A percentile compares a stretch with the other conserved stretches of the same genome.
Evolutionary conservation across 2,329 filamentous ascomycete genomes (phyloP).

Genomic region (Cytospora chrysosperma): DNA sequence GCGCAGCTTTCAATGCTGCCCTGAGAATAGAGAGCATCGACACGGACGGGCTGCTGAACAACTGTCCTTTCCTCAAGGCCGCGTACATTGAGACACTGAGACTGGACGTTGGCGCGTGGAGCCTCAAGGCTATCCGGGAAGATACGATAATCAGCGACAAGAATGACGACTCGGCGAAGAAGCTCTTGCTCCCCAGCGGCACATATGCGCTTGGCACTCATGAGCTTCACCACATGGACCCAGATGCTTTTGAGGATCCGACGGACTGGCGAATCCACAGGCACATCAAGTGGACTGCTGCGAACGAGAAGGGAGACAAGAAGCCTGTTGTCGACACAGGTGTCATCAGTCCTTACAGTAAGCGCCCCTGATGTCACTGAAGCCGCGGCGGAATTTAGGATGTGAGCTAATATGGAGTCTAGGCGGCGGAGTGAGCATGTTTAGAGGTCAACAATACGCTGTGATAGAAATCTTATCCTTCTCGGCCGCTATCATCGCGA

Average conservation of each 20-base stretch:
- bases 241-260: slow-evolving; percentile 34
- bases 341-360: slow-evolving; percentile 36
- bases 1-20: slow-evolving; percentile 37
- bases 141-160: slow-evolving; percentile 35
- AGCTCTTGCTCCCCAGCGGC: slow-evolving; percentile 36
- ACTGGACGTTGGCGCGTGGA: slow-evolving; percentile 38
- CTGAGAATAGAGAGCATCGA: slow-evolving; percentile 37
- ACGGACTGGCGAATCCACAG: slow-evolving; percentile 37
- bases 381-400: neutral
- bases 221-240: slow-evolving; percentile 38
- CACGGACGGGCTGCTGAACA: slow-evolving; percentile 35
- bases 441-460: slow-evolving; percentile 35
- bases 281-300: slow-evolving; percentile 32
- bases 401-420: neutral
- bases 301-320: slow-evolving; percentile 30
- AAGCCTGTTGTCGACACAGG: slow-evolving; percentile 28
- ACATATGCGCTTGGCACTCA: slow-evolving; percentile 36
- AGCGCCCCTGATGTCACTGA: slow-evolving; percentile 18
- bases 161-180: slow-evolving; percentile 26
- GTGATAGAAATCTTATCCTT: slow-evolving; percentile 37
- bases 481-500: slow-evolving; percentile 35
- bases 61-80: slow-evolving; percentile 40
- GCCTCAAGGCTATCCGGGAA: slow-evolving; percentile 33
- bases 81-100: slow-evolving; percentile 42
- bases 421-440: slow-evolving; percentile 37